Conservation (phyloP, 805 yeast genomes). For the Candida glaebosa region DNA sequence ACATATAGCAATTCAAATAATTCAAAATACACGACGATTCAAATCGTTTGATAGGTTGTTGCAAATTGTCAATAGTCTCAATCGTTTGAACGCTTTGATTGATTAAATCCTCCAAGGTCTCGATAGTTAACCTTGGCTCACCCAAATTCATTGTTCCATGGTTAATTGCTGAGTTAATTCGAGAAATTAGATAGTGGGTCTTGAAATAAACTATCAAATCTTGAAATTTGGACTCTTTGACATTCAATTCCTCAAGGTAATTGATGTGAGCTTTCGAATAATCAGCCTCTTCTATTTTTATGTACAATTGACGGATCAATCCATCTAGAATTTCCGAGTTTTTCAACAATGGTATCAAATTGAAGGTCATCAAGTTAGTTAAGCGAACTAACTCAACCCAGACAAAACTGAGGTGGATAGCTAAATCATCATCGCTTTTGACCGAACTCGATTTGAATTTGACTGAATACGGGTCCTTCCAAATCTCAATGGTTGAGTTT, state of each 20-base stretch:
- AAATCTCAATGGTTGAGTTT: constrained; percentile 19
- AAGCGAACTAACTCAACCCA: constrained; percentile 37
- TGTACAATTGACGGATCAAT: constrained; percentile 15
- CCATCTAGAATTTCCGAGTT: constrained; percentile 18
- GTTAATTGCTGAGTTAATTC: constrained; percentile 18
- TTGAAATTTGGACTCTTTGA: constrained; percentile 10
- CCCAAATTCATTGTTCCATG: constrained; percentile 19
- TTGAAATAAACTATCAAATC: constrained; percentile 18
- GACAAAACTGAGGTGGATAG: constrained; percentile 26
- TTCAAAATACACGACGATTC: constrained; percentile 21
- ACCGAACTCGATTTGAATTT: constrained; percentile 14
- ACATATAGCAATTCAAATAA: constrained; percentile 26
- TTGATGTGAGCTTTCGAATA: constrained; percentile 19
- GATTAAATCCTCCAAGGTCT: constrained; percentile 19
- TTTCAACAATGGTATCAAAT: constrained; percentile 21
- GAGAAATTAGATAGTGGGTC: constrained; percentile 27
- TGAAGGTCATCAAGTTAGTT: constrained; percentile 23
- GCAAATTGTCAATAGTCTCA: not conserved
- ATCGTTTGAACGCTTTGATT: constrained; percentile 14
- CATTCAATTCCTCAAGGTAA: constrained; percentile 14
- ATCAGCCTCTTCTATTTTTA: constrained; percentile 22
- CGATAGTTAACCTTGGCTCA: constrained; percentile 17
- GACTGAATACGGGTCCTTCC: constrained; percentile 34
- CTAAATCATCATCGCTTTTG: constrained; percentile 18
- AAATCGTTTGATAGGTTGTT: constrained; percentile 6